These are phyloP conservation scores for Pseudogymnoascus sp. DNA, from an alignment of 2,329 filamentous ascomycete genomes.

Conservation along the genomic window DNA sequence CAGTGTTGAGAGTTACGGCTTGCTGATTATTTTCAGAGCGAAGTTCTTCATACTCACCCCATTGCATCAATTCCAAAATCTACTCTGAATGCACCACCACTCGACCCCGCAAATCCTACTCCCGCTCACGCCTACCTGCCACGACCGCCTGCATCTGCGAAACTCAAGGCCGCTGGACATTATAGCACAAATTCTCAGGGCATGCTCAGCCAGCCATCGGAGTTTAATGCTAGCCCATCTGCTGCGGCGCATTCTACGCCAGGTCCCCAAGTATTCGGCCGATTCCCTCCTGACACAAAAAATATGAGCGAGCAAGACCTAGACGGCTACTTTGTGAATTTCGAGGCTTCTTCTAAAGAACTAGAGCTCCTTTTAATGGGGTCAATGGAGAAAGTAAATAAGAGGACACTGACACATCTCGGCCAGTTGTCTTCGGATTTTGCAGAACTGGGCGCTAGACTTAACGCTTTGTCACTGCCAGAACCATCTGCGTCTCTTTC, in stretches of 20 bases:
- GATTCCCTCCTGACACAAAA: constrained; percentile 75
- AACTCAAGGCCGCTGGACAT: constrained; percentile 53
- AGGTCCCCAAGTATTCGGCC: constrained; percentile 58
- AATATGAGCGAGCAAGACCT: constrained; percentile 80
- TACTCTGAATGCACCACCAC: constrained; percentile 86
- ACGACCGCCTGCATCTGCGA: constrained; percentile 76
- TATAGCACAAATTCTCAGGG: constrained; percentile 38
- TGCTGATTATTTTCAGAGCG: constrained; percentile 55
- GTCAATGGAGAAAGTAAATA: constrained; percentile 94
- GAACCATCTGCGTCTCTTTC: constrained; percentile 85
- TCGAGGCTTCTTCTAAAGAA: constrained; percentile 86
- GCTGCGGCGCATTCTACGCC: constrained; percentile 48
- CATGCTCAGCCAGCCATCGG: constrained; percentile 48
- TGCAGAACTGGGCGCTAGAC: constrained; percentile 88
- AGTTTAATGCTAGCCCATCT: constrained; percentile 41
- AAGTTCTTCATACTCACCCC: constrained; percentile 89
- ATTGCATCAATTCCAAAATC: constrained; percentile 89
- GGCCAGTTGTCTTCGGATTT: constrained; percentile 79
- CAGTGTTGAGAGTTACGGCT: neutral
- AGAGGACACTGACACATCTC: constrained; percentile 78
- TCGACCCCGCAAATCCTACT: constrained; percentile 88
- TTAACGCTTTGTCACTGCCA: constrained; percentile 92
- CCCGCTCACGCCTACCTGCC: constrained; percentile 82
- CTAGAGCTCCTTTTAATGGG: constrained; percentile 82
- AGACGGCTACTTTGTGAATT: constrained; percentile 92